These are phyloP conservation scores for Bidens hawaiensis DNA, from an alignment of 140 eudicot species.

Conservation along the genomic window DNA sequence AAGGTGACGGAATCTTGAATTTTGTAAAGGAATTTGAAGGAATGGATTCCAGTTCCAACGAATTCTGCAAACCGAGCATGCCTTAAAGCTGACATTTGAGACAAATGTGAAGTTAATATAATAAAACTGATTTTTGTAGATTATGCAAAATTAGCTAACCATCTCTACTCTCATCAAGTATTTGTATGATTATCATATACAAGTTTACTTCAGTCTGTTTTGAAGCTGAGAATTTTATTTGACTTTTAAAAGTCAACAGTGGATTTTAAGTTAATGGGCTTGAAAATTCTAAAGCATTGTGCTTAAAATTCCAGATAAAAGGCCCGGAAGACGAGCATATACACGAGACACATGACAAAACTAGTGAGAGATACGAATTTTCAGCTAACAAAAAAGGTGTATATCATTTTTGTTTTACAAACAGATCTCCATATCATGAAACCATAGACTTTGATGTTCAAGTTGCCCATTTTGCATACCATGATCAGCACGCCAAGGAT, in stretches of 20 bases:
- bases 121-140: too few species aligned
- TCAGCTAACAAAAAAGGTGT: conserved; percentile 60
- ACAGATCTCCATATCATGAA: conserved; percentile 86
- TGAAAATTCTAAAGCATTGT: background rate
- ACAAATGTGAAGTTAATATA: too few species aligned
- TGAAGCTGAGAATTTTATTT: background rate
- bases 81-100: too few species aligned
- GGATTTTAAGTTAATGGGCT: background rate
- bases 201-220: background rate
- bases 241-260: background rate
- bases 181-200: background rate
- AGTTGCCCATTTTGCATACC: conserved; percentile 57
- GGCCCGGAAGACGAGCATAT: conserved; percentile 70
- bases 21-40: too few species aligned
- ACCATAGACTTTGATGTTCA: conserved; percentile 88
- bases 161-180: background rate
- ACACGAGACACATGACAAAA: conserved; percentile 57
- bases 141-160: too few species aligned
- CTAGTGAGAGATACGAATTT: conserved; percentile 77
- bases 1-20: too few species aligned
- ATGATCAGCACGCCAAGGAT: conserved; percentile 87
- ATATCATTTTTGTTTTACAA: conserved; percentile 75
- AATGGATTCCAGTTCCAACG: too few species aligned
- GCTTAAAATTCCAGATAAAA: conserved; percentile 49
- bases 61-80: too few species aligned